Base-by-base conservation (phyloP, 768 basidiomycete species). In the Megacollybia marginata region DNA sequence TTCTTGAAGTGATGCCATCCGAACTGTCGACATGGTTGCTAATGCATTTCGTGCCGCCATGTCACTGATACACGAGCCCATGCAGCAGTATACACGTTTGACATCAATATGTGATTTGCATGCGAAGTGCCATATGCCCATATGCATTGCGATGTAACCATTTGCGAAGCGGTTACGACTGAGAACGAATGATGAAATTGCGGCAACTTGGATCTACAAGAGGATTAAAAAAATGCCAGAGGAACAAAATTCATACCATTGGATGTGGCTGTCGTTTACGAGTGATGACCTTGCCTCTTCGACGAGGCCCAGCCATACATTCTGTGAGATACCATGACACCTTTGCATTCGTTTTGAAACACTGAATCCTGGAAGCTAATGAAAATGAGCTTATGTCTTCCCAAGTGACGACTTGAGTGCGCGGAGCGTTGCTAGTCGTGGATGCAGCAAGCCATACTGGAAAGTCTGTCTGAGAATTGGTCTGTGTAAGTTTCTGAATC, bases 31-130 rank as follows among this genome's bases (percentile, higher is more conserved):
- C 23, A 61, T 42, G 1, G 57, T 47, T n/a, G 57, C 52, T 1
- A 60, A 54, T 0, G 53, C 58, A 7, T 49, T 43, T 1, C 54
- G 53, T 6, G 53, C 46, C 2, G 59, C 57, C 7, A 50, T 53
- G 23, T 62, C 58, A 28, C 46, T 36, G 15, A 62, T 55, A 20
- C 42, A 34, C 19, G 51, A 46, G 13, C 61, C 58, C 18, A 62
- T 54, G 1, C 56, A 51, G 40, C 55, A 53, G 23, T 53, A 55
- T 2, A 57, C 48, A 3, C 59, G 55, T 33, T 62, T 62, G 48
- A 54, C 42, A 36, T 60, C 56, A 12, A 62, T 44, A 43, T 62
- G 61, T 9, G n/a, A n/a, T n/a, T n/a, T n/a, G n/a, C n/a, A n/a
- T n/a, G n/a, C n/a, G n/a, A n/a, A n/a, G n/a, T n/a, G n/a, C n/a